A percentile compares a stretch with the other conserved stretches of the same genome.
These are phyloP conservation scores for Adiantum capillusveneris DNA, from an alignment of 75 land plant species.

Conservation along the genomic window DNA sequence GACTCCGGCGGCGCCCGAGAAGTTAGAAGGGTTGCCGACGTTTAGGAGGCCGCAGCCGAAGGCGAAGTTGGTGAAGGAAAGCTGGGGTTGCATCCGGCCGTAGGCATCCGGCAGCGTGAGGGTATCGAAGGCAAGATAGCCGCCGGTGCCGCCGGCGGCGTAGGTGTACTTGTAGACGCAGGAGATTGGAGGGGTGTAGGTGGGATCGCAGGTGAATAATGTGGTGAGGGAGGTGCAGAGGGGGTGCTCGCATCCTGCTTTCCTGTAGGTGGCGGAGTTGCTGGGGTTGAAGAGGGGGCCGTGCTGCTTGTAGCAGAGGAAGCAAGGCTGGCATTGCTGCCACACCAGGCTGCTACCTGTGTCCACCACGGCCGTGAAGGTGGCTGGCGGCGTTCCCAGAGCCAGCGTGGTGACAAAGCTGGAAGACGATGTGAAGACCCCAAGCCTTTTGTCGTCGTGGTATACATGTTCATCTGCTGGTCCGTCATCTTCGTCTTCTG, in stretches of 20 bases:
- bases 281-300: constrained; percentile 7
- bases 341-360: constrained; percentile 62
- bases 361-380: constrained; percentile 47
- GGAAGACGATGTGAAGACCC: no score
- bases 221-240: background rate
- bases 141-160: constrained; percentile 32
- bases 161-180: constrained; percentile 34
- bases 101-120: constrained; percentile 24
- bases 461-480: no score
- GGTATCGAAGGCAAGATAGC: background rate
- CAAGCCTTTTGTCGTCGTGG: background rate
- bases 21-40: constrained; percentile 18
- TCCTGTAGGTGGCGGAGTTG: constrained; percentile 19
- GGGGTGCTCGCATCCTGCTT: constrained; percentile 12
- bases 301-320: background rate
- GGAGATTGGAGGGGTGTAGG: constrained; percentile 13
- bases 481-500: no score
- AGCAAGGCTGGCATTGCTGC: constrained; percentile 58
- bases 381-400: constrained; percentile 60
- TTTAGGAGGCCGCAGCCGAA: constrained; percentile 54
- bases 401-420: constrained; percentile 22
- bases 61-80: constrained; percentile 22
- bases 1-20: constrained; percentile 47
- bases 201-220: constrained; percentile 28
- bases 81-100: constrained; percentile 13